Percentiles rank a stretch among this genome's conserved stretches.
Evolutionary conservation across 139 green algal genomes (phyloP).

Genomic region (Astrephomene gubernaculifera): DNA sequence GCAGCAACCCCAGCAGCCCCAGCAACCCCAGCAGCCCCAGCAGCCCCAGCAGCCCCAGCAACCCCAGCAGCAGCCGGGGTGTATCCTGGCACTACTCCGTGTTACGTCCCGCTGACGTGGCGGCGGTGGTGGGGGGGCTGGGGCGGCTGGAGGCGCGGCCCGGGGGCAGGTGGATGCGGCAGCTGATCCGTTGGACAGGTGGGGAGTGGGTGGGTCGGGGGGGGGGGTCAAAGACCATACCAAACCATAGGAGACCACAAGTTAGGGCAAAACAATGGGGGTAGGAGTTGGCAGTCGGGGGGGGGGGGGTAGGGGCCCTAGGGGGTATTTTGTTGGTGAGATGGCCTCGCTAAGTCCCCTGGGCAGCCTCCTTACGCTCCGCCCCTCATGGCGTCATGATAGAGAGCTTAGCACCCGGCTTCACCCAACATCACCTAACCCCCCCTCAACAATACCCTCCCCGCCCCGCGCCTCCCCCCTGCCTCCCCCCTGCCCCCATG

Average conservation of each 20-base stretch:
- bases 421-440: too few relatives aligned
- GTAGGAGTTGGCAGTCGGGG: too few relatives aligned
- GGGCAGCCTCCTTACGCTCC: too few relatives aligned
- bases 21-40: neutral
- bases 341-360: too few relatives aligned
- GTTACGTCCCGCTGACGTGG: neutral
- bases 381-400: too few relatives aligned
- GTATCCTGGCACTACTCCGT: neutral
- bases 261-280: too few relatives aligned
- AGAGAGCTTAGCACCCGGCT: too few relatives aligned
- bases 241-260: too few relatives aligned
- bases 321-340: neutral
- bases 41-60: neutral
- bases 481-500: neutral
- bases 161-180: neutral
- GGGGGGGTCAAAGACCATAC: too few relatives aligned
- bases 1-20: too few relatives aligned
- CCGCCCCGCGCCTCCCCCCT: too few relatives aligned
- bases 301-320: neutral
- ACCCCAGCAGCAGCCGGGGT: neutral
- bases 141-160: constrained; percentile 9
- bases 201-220: neutral
- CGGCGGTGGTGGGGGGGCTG: neutral
- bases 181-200: constrained; percentile 19
- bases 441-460: neutral